Percentiles rank a stretch among this genome's conserved stretches.
These are phyloP conservation scores for Elsinoe necatrix DNA, from an alignment of 2,329 filamentous ascomycete genomes.

Conservation along the genomic window DNA sequence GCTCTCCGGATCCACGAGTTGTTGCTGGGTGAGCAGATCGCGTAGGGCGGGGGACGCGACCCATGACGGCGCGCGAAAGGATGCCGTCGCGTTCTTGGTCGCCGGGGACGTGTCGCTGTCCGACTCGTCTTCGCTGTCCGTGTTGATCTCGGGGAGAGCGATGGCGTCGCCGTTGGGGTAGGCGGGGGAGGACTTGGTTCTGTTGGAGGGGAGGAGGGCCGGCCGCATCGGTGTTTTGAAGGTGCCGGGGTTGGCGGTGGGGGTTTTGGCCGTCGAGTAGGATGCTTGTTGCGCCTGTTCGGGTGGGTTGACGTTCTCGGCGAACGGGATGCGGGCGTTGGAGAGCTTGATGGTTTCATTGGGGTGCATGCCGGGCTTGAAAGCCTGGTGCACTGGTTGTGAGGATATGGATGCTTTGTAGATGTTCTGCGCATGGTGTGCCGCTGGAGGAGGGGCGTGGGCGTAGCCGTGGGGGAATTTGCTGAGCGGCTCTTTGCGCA, in stretches of 20 bases:
- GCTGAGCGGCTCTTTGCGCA: slow-evolving; percentile 55
- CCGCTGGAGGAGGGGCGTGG: slow-evolving; percentile 48
- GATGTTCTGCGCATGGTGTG: slow-evolving; percentile 39
- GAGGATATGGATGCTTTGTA: slow-evolving; percentile 59
- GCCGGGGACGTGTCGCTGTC: slow-evolving; percentile 41
- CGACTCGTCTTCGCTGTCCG: slow-evolving; percentile 85
- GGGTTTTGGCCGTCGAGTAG: slow-evolving; percentile 16
- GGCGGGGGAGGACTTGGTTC: slow-evolving; percentile 65
- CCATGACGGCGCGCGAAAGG: slow-evolving; percentile 68
- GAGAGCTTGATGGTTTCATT: slow-evolving; percentile 81
- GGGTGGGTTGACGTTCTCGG: slow-evolving; percentile 53
- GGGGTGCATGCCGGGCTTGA: slow-evolving; percentile 49
- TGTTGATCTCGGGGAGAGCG: slow-evolving; percentile 87
- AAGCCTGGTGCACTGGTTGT: slow-evolving; percentile 48
- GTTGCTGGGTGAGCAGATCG: slow-evolving; percentile 67
- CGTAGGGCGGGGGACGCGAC: slow-evolving; percentile 79
- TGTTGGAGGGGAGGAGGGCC: slow-evolving; percentile 40
- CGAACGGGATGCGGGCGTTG: slow-evolving; percentile 84
- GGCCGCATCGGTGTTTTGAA: slow-evolving; percentile 64
- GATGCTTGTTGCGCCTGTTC: slow-evolving; percentile 31
- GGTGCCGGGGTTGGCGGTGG: slow-evolving; percentile 15
- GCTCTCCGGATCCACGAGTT: slow-evolving; percentile 70
- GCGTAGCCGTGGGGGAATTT: slow-evolving; percentile 58
- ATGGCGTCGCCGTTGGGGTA: slow-evolving; percentile 87
- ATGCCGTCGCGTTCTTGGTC: slow-evolving; percentile 36